Base-by-base conservation (phyloP, 331 rosid genomes). In the Acacia pycnantha region DNA sequence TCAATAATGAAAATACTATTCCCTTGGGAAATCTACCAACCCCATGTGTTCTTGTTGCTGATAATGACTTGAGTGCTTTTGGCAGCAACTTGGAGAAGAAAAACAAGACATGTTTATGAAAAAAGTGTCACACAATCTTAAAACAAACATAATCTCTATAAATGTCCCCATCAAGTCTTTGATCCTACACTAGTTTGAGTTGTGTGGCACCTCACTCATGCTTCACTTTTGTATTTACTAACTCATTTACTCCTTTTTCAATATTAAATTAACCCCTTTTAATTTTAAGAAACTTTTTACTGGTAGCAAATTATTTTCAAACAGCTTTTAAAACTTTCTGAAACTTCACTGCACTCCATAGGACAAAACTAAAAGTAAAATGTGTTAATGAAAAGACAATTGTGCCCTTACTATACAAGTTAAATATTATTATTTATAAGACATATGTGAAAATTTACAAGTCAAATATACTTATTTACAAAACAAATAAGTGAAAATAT, bases 131-230 rank as follows among this genome's bases (percentile, higher is more conserved):
- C 29, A 4, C 33, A 26, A 31, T 19, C 3, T 37, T 16, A 5
- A 74, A 40, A 58, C 22, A 18, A 78, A 29, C 27, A 6, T 76
- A 37, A 65, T 79, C 44, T 5, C 58, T 51, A 16, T 61, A 64
- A 13, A 66, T 27, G 73, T 73, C 83, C 67, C 69, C 33, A 74
- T 74, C 77, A 74, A 64, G 76, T 1, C 54, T 48, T 77, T 73
- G 71, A 47, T 29, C 51, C 18, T 13, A 26, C 71, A 44, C 22
- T 44, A 18, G 16, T 67, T 84, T 53, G 76, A 14, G 14, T 47
- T 43, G 22, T 54, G 66, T 54, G 67, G 35, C 67, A 8, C 1
- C 80, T 50, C 26, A 3, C 70, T 53, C 4, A 40, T 5, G 15
- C 73, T 78, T 72, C 5, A 41, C 66, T 53, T 73, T 31, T 47